Evolutionary conservation across 805 yeast species (phyloP).

Genomic region (Brettanomyces custersianus): DNA sequence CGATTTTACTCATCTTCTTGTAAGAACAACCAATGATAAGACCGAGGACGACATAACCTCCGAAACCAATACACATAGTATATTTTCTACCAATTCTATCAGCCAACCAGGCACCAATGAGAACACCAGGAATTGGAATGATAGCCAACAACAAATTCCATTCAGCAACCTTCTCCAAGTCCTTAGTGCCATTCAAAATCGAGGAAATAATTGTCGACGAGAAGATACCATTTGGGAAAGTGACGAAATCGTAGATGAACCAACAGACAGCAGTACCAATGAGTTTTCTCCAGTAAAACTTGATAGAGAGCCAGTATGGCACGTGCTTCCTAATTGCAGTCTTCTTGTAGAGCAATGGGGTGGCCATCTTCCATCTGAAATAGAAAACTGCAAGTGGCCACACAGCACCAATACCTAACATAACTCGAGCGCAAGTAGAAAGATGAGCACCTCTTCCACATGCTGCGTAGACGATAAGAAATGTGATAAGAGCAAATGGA

Average conservation of each 20-base stretch:
- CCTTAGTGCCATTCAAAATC: conserved; percentile 35
- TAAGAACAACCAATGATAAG: conserved; percentile 61
- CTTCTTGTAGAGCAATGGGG: conserved; percentile 54
- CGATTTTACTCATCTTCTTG: conserved; percentile 44
- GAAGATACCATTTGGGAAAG: conserved; percentile 67
- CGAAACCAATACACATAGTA: conserved; percentile 62
- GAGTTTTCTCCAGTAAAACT: conserved; percentile 59
- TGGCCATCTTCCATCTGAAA: conserved; percentile 62
- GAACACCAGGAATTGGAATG: conserved; percentile 66
- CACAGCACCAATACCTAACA: conserved; percentile 54
- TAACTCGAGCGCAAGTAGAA: conserved; percentile 58
- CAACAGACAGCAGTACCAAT: conserved; percentile 68
- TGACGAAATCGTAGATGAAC: conserved; percentile 76
- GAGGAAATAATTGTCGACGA: conserved; percentile 37
- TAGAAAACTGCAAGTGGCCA: conserved; percentile 69
- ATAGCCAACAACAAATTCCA: conserved; percentile 62
- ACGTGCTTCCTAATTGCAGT: conserved; percentile 51
- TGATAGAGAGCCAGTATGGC: conserved; percentile 51
- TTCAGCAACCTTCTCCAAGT: conserved; percentile 53
- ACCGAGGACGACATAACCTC: conserved; percentile 64
- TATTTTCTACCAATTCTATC: conserved; percentile 64
- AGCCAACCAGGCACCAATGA: conserved; percentile 57
- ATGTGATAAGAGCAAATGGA: conserved; percentile 62
- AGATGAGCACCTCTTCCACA: conserved; percentile 35
- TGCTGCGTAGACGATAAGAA: conserved; percentile 58